Base-by-base conservation (phyloP, 140 eudicot genomes). In the Cichorium intybus region DNA sequence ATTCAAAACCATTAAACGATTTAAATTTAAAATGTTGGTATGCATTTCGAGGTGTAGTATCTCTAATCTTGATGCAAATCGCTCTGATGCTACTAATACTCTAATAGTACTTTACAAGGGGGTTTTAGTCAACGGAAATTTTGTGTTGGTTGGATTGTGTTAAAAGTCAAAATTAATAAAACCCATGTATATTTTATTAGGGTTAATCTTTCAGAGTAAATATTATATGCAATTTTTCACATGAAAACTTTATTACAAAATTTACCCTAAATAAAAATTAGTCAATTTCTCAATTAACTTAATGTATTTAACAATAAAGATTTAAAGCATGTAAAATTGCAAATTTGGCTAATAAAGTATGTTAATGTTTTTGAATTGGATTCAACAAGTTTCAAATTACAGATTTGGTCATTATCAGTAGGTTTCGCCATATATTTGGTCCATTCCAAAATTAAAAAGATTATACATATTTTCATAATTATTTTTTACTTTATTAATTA, bases 111-210 rank as follows among this genome's bases (percentile, higher is more conserved):
- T 37, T 22, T 10, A 43, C 24, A 49, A 12, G 5, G 4, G 15
- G 26, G 15, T 68, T 24, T 17, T 55, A 54, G 73, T 68, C 73
- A 68, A 68, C 60, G 21, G 4, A 37, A 66, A 3, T 51, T 33
- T 23, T 29, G 52, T 22, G 23, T 51, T 24, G 8, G 28, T 16
- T 39, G 26, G n/a, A 18, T 57, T 69, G 9, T 9, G 49, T 23
- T 71, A 23, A 24, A 71, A 71, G 76, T 60, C 76, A 60, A 58
- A 57, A 15, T 58, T 57, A 2, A 69, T 45, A 57, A 28, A 56
- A 18, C 2, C 16, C 15, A 27, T 24, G 24, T 1, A 4, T 22
- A 55, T 26, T 55, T 11, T 39, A 39, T 39, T 39, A 11, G 14
- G 6, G 47, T 12, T 12, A 11, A 0, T 39, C 14, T 12, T 27